Conservation (phyloP, 73 alveolate species). For the Breviolum minutum region DNA sequence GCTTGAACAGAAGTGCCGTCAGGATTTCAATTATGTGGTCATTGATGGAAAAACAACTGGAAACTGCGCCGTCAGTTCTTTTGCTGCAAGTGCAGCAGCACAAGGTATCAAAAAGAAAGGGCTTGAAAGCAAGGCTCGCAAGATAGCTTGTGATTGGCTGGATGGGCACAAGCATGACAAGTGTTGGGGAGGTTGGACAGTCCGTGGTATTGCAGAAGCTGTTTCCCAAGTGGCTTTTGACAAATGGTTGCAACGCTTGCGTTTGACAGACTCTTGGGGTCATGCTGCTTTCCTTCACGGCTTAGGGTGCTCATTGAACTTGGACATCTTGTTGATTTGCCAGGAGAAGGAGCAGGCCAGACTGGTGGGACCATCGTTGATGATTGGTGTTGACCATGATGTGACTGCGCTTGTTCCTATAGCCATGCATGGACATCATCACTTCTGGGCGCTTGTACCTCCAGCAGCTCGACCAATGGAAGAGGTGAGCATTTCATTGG, state of each 20-base stretch:
- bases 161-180: not conserved
- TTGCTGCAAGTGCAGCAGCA: too few species aligned
- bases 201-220: not conserved
- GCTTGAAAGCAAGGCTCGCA: not conserved
- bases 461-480: not conserved
- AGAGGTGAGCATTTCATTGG: not conserved
- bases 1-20: not conserved
- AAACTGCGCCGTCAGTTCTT: not conserved
- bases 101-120: too few species aligned
- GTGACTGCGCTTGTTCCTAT: not conserved
- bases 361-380: not conserved
- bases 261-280: constrained; percentile 7
- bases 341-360: not conserved
- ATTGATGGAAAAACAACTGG: not conserved
- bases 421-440: not conserved
- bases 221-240: not conserved
- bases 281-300: not conserved
- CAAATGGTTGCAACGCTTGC: not conserved
- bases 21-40: not conserved
- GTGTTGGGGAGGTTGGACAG: not conserved
- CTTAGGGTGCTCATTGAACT: not conserved
- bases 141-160: not conserved
- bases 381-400: not conserved
- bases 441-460: not conserved
- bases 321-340: not conserved